A percentile compares a stretch with the other conserved stretches of the same genome.
Evolutionary conservation across 768 basidiomycete species (phyloP).

Genomic region (Auricularia cornea): DNA sequence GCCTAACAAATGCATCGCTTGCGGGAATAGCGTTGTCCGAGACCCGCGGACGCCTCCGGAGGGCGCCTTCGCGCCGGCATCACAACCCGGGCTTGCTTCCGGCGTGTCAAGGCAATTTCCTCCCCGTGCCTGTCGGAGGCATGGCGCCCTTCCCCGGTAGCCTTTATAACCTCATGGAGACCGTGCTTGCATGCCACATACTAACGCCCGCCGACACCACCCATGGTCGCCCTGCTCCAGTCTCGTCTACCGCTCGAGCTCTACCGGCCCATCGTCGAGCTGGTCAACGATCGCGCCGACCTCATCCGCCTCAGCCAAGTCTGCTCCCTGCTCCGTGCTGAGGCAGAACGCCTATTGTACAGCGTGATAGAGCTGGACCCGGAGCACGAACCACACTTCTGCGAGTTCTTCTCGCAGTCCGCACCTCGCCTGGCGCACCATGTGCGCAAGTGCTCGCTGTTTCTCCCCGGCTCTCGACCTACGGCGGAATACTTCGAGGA

Average conservation of each 20-base stretch:
- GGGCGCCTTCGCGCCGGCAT: not conserved
- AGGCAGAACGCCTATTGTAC: not conserved
- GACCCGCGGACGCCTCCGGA: not conserved
- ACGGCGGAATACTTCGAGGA: not conserved
- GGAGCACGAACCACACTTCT: not conserved
- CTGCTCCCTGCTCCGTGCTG: not conserved
- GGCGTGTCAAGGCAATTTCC: not conserved
- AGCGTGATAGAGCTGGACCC: not conserved
- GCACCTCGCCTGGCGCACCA: not conserved
- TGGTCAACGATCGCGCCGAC: not conserved
- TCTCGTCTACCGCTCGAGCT: not conserved
- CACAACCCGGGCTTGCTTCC: not conserved
- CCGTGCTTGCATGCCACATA: not conserved
- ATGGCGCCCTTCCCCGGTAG: not conserved
- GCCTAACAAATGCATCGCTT: no score
- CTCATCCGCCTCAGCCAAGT: not conserved
- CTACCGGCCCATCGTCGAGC: not conserved
- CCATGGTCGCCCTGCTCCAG: not conserved
- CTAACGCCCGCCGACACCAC: not conserved
- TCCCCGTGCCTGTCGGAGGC: not conserved
- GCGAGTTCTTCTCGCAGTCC: not conserved
- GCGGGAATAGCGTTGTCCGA: not conserved
- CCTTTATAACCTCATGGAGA: not conserved
- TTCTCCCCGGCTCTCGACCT: not conserved
- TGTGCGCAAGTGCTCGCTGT: not conserved